Evolutionary conservation across 2,329 filamentous ascomycete species (phyloP), one percentile per base, ranked within the genome.

Genomic region (Chrysoporthe austroafricana): DNA sequence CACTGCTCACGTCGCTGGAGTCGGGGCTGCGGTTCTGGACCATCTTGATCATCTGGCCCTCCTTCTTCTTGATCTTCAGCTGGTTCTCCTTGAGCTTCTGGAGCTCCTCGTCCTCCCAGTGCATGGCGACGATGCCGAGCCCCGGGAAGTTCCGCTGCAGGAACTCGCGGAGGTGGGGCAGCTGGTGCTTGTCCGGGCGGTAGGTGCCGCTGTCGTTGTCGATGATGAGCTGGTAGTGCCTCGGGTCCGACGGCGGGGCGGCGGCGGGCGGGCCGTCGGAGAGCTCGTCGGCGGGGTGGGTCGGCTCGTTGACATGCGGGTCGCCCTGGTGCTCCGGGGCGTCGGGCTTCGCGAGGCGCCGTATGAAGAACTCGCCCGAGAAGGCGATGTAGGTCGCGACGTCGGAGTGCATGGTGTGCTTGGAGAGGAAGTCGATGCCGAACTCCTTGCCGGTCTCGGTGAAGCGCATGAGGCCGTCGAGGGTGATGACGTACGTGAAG

Each of bases 151-250:
- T 93, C 34, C 77, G 78, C 43, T 89, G 81, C 2, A 98, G 79
- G 75, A 93, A 97, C 13, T 82, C 75, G 63, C 90, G 88, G 1
- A 98, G 83, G 0, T 89, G 77, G 0, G 92, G 91, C 1, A 98
- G 85, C 11, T 92, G 84, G 13, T 89, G 85, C 66, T 91, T 91
- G 75, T 96, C 93, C 0, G 95, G 95, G 0, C 95, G 88, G 77
- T 98, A 98, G 0, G 95, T 98, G 13, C 95, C 95, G 65, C 90
- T 93, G 78, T 97, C 95, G 74, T 98, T 98, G 81, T 98, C 95
- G 75, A 98, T 97, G 71, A 96, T 83, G 9, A 98, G 86, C 76
- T 97, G 91, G 77, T 97, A 98, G 75, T 84, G 83, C 63, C 78
- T 76, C n/a, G 81, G 86, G 66, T 84, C 78, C 16, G 76, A 72